Percentiles rank a stretch among this genome's conserved stretches.
Conservation (phyloP, 371 early-diverging fungal species). For the Mortierella sp. region DNA sequence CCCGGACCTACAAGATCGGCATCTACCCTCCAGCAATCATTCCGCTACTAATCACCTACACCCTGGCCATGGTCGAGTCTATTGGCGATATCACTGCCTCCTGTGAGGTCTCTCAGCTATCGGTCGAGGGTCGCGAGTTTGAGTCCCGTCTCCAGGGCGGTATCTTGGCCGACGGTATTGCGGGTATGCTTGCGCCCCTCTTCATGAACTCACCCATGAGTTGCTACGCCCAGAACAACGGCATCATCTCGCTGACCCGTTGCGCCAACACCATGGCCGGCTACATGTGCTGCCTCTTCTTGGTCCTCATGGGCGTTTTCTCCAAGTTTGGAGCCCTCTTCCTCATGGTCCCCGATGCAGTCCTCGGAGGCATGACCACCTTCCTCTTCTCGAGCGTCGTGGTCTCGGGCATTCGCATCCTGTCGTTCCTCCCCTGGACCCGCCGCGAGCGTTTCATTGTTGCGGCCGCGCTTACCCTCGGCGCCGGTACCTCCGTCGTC, state of each 20-base stretch:
- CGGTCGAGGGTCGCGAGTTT: slow-evolving; percentile 72
- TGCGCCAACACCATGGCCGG: slow-evolving; percentile 77
- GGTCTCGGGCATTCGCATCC: slow-evolving; percentile 75
- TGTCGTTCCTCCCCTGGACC: slow-evolving; percentile 73
- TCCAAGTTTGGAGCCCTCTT: slow-evolving; percentile 75
- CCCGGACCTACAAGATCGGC: slow-evolving; percentile 66
- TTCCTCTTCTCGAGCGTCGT: slow-evolving; percentile 73
- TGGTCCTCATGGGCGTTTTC: slow-evolving; percentile 72
- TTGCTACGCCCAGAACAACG: slow-evolving; percentile 77
- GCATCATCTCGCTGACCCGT: slow-evolving; percentile 72
- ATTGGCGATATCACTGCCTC: slow-evolving; percentile 78
- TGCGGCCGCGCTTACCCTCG: slow-evolving; percentile 59
- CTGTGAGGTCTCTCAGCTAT: slow-evolving; percentile 72
- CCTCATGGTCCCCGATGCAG: slow-evolving; percentile 67
- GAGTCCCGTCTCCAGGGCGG: slow-evolving; percentile 76
- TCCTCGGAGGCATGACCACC: slow-evolving; percentile 71
- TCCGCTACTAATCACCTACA: slow-evolving; percentile 69
- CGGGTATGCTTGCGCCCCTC: slow-evolving; percentile 67
- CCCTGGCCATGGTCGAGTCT: slow-evolving; percentile 64
- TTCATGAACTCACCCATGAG: slow-evolving; percentile 72
- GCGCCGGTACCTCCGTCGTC: slow-evolving; percentile 69
- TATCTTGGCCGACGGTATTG: slow-evolving; percentile 73
- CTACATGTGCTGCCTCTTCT: slow-evolving; percentile 70
- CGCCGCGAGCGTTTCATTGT: slow-evolving; percentile 71
- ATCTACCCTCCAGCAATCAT: slow-evolving; percentile 76